phyloP scores from a whole-genome alignment of 2,329 filamentous ascomycete species.

The Eurotiales sp. region DNA sequence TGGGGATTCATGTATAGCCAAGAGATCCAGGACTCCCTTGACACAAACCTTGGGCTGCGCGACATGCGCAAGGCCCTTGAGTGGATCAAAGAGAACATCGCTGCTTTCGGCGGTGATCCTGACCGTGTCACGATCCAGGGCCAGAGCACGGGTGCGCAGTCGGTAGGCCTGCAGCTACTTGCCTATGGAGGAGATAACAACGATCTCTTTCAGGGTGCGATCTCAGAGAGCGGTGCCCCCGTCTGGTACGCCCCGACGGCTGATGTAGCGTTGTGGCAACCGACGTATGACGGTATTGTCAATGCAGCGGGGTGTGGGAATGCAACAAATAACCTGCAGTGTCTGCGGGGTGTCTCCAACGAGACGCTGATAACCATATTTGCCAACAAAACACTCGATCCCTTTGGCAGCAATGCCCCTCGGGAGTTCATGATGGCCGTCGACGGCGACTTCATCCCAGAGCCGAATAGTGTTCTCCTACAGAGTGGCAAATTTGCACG shows the following conservation, averaged over 20 bases:
- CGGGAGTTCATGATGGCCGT: neutral
- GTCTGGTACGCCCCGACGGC: slow-evolving; percentile 60
- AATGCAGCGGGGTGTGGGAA: slow-evolving; percentile 43
- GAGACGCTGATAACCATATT: neutral
- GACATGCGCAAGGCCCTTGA: slow-evolving; percentile 69
- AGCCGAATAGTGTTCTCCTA: neutral
- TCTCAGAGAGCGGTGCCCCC: slow-evolving; percentile 72
- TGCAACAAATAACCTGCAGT: slow-evolving; percentile 43
- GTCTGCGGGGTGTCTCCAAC: slow-evolving; percentile 48
- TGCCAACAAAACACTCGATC: neutral
- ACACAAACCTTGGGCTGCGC: slow-evolving; percentile 64
- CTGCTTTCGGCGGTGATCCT: slow-evolving; percentile 28
- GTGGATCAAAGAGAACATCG: slow-evolving; percentile 76
- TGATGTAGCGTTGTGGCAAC: slow-evolving; percentile 63
- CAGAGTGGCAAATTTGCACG: neutral
- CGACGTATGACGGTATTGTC: slow-evolving; percentile 41
- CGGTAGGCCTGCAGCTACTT: slow-evolving; percentile 70
- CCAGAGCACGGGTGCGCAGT: slow-evolving; percentile 67
- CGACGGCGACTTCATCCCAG: neutral
- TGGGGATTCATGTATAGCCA: neutral
- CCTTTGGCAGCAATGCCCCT: neutral
- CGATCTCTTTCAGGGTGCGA: slow-evolving; percentile 62
- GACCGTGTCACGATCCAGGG: slow-evolving; percentile 79
- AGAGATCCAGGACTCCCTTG: neutral
- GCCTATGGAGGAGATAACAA: slow-evolving; percentile 65